phyloP scores from a whole-genome alignment of 306 rosid genomes.

The Myrica gale region DNA sequence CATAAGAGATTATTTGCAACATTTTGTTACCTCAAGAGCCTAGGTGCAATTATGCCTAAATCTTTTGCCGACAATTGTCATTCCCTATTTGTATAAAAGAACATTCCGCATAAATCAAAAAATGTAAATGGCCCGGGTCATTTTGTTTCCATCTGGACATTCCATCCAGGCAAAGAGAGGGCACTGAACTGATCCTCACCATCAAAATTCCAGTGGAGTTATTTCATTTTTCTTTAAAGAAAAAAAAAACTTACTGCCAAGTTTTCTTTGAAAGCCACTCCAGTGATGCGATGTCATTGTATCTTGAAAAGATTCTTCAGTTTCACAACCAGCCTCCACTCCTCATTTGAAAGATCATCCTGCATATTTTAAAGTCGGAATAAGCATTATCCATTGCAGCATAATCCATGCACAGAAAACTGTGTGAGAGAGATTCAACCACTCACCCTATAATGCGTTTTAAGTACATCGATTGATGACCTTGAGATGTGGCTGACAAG shows the following conservation, averaged over 20 bases:
- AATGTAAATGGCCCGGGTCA: too few species aligned
- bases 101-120: too few species aligned
- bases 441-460: constrained; percentile 81
- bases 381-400: constrained; percentile 6
- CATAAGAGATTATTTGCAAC: too few species aligned
- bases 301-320: constrained; percentile 80
- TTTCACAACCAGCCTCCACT: constrained; percentile 81
- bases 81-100: too few species aligned
- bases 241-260: neutral
- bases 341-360: constrained; percentile 72
- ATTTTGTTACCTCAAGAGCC: too few species aligned
- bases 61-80: too few species aligned
- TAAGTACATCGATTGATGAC: constrained; percentile 81
- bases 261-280: neutral
- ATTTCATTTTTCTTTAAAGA: neutral
- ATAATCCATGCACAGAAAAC: neutral
- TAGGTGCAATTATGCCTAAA: too few species aligned
- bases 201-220: too few species aligned
- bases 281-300: constrained; percentile 35
- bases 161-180: too few species aligned
- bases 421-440: neutral
- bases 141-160: too few species aligned
- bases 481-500: constrained; percentile 91
- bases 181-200: too few species aligned
- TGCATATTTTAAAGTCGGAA: constrained; percentile 26